Conservation (phyloP, 768 basidiomycete genomes). For the Jaapia argillacea region DNA sequence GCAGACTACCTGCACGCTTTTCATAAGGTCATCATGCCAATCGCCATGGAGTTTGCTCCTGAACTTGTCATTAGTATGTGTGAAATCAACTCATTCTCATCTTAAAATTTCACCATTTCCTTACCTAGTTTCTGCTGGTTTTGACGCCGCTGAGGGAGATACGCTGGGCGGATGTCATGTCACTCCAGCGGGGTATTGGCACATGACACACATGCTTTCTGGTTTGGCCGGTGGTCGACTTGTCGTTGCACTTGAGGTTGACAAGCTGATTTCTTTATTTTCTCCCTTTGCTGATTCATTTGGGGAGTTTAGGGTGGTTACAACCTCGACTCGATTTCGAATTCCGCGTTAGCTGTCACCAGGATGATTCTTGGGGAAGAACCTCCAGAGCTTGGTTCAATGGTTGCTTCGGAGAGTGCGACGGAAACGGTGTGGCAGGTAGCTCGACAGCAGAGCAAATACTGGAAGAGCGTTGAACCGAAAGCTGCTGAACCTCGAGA, state of each 20-base stretch:
- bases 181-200: conserved; percentile 87
- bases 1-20: conserved; percentile 97
- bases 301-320: conserved; percentile 72
- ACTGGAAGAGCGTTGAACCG: conserved; percentile 83
- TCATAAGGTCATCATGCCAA: conserved; percentile 92
- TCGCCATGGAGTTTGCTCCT: conserved; percentile 92
- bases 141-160: conserved; percentile 93
- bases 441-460: conserved; percentile 77
- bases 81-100: conserved; percentile 16
- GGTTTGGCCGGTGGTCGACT: conserved; percentile 81
- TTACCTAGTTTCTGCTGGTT: conserved; percentile 84
- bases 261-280: neutral
- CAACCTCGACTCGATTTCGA: conserved; percentile 81
- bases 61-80: conserved; percentile 93
- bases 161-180: conserved; percentile 87
- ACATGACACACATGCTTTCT: conserved; percentile 97
- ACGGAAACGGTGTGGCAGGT: conserved; percentile 89
- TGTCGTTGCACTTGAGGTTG: conserved; percentile 90
- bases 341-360: conserved; percentile 81
- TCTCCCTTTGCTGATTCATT: neutral
- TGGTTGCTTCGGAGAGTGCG: conserved; percentile 70
- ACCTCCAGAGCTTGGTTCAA: conserved; percentile 62
- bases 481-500: conserved; percentile 76
- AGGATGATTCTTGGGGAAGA: conserved; percentile 83
- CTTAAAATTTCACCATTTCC: neutral